Evolutionary conservation across 2,329 filamentous ascomycete species (phyloP).

Genomic region (Fusarium sp.): DNA sequence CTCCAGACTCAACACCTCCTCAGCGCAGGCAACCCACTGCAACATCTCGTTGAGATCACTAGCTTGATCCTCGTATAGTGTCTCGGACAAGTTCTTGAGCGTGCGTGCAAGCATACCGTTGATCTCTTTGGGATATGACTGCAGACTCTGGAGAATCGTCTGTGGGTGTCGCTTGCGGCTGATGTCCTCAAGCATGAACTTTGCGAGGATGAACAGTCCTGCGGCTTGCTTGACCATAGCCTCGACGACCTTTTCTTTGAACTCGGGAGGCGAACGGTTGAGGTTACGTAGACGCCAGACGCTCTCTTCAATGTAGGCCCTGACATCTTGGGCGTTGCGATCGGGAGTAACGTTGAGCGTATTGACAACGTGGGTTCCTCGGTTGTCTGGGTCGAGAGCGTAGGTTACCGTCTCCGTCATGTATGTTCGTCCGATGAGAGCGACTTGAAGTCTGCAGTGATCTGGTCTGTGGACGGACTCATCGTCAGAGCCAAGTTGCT

Average conservation of each 20-base stretch:
- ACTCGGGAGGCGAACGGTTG: slow-evolving; percentile 45
- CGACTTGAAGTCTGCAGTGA: slow-evolving; percentile 49
- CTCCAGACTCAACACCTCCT: slow-evolving; percentile 56
- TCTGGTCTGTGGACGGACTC: slow-evolving; percentile 28
- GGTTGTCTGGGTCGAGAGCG: slow-evolving; percentile 48
- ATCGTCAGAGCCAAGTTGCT: slow-evolving; percentile 47
- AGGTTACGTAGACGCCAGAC: slow-evolving; percentile 54
- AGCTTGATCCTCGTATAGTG: slow-evolving; percentile 53
- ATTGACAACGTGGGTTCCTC: slow-evolving; percentile 47
- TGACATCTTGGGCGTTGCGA: slow-evolving; percentile 57
- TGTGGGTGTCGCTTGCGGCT: slow-evolving; percentile 57
- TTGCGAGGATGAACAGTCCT: slow-evolving; percentile 61
- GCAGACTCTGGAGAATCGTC: slow-evolving; percentile 57
- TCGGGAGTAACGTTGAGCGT: slow-evolving; percentile 56
- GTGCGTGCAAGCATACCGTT: slow-evolving; percentile 57
- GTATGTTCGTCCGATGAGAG: slow-evolving; percentile 56
- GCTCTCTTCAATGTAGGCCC: slow-evolving; percentile 55
- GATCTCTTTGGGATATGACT: slow-evolving; percentile 57
- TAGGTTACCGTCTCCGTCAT: slow-evolving; percentile 53
- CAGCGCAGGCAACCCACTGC: slow-evolving; percentile 58
- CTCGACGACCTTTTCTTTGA: slow-evolving; percentile 53
- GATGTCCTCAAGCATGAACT: slow-evolving; percentile 63
- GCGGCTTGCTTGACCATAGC: slow-evolving; percentile 56
- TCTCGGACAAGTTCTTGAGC: slow-evolving; percentile 54
- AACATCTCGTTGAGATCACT: slow-evolving; percentile 60